Conservation (phyloP, 2,329 filamentous ascomycete genomes). For the Exophiala calicioides region DNA sequence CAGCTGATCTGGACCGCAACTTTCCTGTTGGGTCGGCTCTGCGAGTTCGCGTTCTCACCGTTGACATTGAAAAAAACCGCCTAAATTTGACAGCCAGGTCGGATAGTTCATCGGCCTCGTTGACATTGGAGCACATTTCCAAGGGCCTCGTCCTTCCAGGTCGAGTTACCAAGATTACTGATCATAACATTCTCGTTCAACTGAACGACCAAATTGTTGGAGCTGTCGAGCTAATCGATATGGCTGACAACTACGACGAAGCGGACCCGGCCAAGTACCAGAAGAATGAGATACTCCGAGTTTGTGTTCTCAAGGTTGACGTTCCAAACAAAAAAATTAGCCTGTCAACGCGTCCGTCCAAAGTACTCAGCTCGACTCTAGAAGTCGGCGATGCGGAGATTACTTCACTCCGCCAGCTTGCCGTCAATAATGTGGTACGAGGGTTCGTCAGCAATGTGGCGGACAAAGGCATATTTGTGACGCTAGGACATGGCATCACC, state of each 20-base stretch:
- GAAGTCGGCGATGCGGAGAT: constrained; percentile 81
- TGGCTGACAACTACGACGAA: constrained; percentile 82
- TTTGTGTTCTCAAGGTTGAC: constrained; percentile 82
- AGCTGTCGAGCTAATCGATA: constrained; percentile 76
- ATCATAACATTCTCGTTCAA: constrained; percentile 81
- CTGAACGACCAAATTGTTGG: constrained; percentile 78
- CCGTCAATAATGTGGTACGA: constrained; percentile 75
- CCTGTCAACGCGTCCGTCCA: constrained; percentile 81
- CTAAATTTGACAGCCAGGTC: constrained; percentile 81
- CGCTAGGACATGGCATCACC: constrained; percentile 76
- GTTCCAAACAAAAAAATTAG: constrained; percentile 78
- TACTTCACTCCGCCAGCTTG: constrained; percentile 67
- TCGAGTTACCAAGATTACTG: constrained; percentile 80
- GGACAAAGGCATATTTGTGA: constrained; percentile 85
- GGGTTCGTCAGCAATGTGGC: constrained; percentile 91
- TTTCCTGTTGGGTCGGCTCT: constrained; percentile 91
- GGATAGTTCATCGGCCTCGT: constrained; percentile 55
- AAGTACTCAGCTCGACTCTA: constrained; percentile 81
- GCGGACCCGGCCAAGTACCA: constrained; percentile 73
- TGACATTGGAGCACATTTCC: constrained; percentile 72
- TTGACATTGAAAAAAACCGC: constrained; percentile 71
- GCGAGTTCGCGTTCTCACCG: constrained; percentile 72
- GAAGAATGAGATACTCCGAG: constrained; percentile 83
- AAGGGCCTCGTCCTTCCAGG: constrained; percentile 79
- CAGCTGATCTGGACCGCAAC: constrained; percentile 73